Percentiles rank a stretch among this genome's conserved stretches.
Conservation (phyloP, 768 basidiomycete species). For the Lactifluus hygrophoroides region DNA sequence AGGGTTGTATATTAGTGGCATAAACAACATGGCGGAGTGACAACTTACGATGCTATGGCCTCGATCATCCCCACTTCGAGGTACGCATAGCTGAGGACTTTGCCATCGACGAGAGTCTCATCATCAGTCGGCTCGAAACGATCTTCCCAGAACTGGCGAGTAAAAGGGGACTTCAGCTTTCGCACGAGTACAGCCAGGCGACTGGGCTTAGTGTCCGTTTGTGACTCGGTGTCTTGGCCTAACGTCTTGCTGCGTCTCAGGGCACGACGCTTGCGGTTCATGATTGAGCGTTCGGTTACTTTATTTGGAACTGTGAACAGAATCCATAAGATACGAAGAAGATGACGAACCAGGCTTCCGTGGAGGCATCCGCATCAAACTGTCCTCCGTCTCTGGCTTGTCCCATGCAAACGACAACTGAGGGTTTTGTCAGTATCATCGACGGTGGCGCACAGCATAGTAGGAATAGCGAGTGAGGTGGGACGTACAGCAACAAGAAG, state of each 20-base stretch:
- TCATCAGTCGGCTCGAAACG: slow-evolving; percentile 42
- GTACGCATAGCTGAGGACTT: slow-evolving; percentile 58
- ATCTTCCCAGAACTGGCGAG: slow-evolving; percentile 51
- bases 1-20: not conserved
- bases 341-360: slow-evolving; percentile 49
- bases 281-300: slow-evolving; percentile 52
- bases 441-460: not conserved
- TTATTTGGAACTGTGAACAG: not conserved
- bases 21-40: not conserved
- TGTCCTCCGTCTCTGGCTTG: slow-evolving; percentile 54
- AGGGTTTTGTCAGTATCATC: not conserved
- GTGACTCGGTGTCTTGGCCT: slow-evolving; percentile 44
- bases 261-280: slow-evolving; percentile 46
- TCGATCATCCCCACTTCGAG: slow-evolving; percentile 59
- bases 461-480: not conserved
- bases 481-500: slow-evolving; percentile 52
- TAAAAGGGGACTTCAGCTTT: slow-evolving; percentile 46
- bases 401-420: slow-evolving; percentile 70
- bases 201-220: slow-evolving; percentile 36
- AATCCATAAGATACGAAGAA: not conserved
- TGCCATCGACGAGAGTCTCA: slow-evolving; percentile 53
- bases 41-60: slow-evolving; percentile 44
- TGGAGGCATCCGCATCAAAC: slow-evolving; percentile 57
- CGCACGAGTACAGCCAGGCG: slow-evolving; percentile 31
- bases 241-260: slow-evolving; percentile 48